These are phyloP conservation scores for Pseudognaphalium luteoalbum DNA, from an alignment of 129 eudicot species.

Conservation along the genomic window DNA sequence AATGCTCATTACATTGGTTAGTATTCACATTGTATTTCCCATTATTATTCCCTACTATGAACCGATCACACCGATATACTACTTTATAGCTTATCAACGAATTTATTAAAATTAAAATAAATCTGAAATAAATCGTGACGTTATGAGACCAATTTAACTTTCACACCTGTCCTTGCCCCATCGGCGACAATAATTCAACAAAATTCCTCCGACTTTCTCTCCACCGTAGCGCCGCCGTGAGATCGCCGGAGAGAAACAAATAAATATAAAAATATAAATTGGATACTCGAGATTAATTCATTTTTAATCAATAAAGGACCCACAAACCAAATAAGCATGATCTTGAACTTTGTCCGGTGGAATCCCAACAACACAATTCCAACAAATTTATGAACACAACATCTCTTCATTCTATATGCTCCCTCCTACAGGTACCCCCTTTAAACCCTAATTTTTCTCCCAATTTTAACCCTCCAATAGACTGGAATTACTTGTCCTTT, in stretches of 20 bases:
- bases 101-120: too few relatives aligned
- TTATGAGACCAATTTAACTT: too few relatives aligned
- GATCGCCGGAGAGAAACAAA: constrained; percentile 19
- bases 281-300: constrained; percentile 7
- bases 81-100: too few relatives aligned
- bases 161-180: too few relatives aligned
- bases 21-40: too few relatives aligned
- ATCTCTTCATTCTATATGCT: constrained; percentile 30
- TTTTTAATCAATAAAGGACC: constrained; percentile 9
- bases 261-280: background rate
- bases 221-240: constrained; percentile 30
- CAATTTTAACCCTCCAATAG: background rate
- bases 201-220: constrained; percentile 28
- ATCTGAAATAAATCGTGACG: too few relatives aligned
- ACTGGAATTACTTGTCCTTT: background rate
- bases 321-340: constrained; percentile 24
- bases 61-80: too few relatives aligned
- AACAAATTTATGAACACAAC: constrained; percentile 37
- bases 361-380: constrained; percentile 29
- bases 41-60: too few relatives aligned
- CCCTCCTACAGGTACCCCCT: constrained; percentile 8
- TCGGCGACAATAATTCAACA: background rate
- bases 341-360: constrained; percentile 24
- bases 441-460: constrained; percentile 12
- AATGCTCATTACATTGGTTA: too few relatives aligned